These are phyloP conservation scores for Achaetomium macrosporum DNA, from an alignment of 2,329 filamentous ascomycete genomes.

Conservation along the genomic window DNA sequence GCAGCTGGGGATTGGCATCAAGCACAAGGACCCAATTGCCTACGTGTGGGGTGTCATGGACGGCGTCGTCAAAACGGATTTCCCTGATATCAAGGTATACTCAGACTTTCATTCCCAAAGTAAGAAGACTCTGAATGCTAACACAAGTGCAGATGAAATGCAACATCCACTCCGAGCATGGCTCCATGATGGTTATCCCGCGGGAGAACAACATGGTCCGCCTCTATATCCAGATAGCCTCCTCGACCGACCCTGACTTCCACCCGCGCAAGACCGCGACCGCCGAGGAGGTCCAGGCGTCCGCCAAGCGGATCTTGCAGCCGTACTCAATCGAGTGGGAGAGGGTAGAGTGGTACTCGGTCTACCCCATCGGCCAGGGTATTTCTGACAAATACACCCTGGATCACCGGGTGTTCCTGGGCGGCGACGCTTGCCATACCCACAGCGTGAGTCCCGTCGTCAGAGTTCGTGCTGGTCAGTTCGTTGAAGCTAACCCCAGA, in stretches of 20 bases:
- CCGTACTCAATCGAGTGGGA: constrained; percentile 65
- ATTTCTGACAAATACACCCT: constrained; percentile 63
- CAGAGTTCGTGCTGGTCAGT: no score
- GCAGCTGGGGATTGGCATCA: constrained; percentile 63
- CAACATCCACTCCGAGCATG: constrained; percentile 67
- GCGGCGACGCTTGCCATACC: constrained; percentile 73
- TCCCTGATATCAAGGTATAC: constrained; percentile 68
- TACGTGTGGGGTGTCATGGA: constrained; percentile 75
- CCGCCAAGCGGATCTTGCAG: constrained; percentile 58
- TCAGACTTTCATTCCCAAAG: neutral
- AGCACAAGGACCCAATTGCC: constrained; percentile 62
- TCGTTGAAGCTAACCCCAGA: constrained; percentile 34
- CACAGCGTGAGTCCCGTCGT: constrained; percentile 57
- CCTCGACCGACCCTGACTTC: constrained; percentile 56
- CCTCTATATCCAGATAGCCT: constrained; percentile 63
- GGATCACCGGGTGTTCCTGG: constrained; percentile 65
- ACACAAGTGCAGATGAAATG: constrained; percentile 59
- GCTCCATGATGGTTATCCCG: constrained; percentile 76
- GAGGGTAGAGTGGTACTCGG: constrained; percentile 66
- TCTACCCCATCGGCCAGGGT: constrained; percentile 71
- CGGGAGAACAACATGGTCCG: constrained; percentile 63
- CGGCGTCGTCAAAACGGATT: constrained; percentile 64
- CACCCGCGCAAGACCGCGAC: constrained; percentile 58
- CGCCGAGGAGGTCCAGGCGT: constrained; percentile 56
- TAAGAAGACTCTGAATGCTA: constrained; percentile 28